Base-by-base conservation (phyloP, 805 yeast species). In the Ascoidea asiatica region DNA sequence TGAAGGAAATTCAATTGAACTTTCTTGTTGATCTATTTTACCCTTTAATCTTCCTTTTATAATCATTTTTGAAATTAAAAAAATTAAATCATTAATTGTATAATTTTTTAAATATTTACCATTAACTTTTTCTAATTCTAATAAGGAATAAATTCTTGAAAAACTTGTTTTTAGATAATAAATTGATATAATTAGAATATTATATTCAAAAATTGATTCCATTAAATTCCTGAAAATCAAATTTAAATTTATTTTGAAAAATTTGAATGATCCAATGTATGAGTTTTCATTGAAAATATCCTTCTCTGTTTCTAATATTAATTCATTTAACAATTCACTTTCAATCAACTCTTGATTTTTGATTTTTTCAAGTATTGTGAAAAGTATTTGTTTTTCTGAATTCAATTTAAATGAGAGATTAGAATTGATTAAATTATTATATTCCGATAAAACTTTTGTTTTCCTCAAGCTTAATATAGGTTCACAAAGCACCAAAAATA, bases 181-280 rank as follows among this genome's bases (percentile, higher is more conserved):
- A 8, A n/a, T 20, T 13, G 48, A 43, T 4, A 39, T 18, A 5
- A 33, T 38, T 21, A 15, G 37, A 17, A 46, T 19, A 23, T 46
- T 46, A 40, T 43, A 46, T 37, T 46, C 48, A 19, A 43, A 40
- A 33, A 46, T 20, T 4, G 44, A 39, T 21, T 41, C 46, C 18
- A 46, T 38, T 22, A 46, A 40, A 29, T 33, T 19, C 19, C 43
- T 11, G 29, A 13, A 21, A 35, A 33, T 19, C n/a, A 15, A 29
- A 11, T 29, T 29, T 29, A 15, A 29, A 8, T 11, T 19, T 41
- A 7, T 21, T 33, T 17, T 20, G n/a, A 41, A 17, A 17, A 15
- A 18, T 8, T 33, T 41, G 6, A 33, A 17, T 19, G 29, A 35
- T 20, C 33, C 4, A 33, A 35, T 6, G 15, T 39, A 17, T 36